These are phyloP conservation scores for Medicago ruthenica DNA, from an alignment of 306 rosid species.

Conservation along the genomic window DNA sequence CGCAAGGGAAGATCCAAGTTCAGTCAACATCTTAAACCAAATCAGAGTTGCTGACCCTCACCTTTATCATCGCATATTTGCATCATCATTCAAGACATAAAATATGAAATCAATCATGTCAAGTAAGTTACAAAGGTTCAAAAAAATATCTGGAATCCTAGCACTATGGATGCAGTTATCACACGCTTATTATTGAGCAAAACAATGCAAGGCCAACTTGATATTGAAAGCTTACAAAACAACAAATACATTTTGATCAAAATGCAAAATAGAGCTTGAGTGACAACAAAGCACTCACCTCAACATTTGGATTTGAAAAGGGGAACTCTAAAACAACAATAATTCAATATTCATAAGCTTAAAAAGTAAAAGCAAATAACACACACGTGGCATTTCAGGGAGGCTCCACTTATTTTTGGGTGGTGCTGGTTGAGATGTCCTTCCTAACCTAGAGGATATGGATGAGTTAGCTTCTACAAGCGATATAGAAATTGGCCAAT, in stretches of 20 bases:
- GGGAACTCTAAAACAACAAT: neutral
- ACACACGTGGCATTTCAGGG: neutral
- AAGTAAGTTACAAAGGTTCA: neutral
- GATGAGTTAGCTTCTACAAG: neutral
- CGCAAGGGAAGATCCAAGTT: neutral
- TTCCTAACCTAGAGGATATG: neutral
- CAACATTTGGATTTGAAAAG: neutral
- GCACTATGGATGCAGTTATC: neutral
- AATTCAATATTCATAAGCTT: neutral
- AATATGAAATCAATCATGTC: neutral
- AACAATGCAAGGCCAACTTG: neutral
- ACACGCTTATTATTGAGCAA: neutral
- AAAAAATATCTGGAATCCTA: neutral
- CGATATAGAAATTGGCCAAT: neutral
- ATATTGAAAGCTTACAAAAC: neutral
- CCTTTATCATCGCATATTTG: neutral
- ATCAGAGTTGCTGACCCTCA: neutral
- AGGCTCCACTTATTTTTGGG: neutral
- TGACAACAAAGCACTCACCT: neutral
- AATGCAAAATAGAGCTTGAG: neutral
- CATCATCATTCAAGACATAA: neutral
- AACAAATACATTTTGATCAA: neutral
- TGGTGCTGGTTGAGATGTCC: neutral
- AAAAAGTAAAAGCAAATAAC: neutral
- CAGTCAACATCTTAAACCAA: neutral